Evolutionary conservation across 2,329 filamentous ascomycete genomes (phyloP).

Genomic region (Phialophora tarda): DNA sequence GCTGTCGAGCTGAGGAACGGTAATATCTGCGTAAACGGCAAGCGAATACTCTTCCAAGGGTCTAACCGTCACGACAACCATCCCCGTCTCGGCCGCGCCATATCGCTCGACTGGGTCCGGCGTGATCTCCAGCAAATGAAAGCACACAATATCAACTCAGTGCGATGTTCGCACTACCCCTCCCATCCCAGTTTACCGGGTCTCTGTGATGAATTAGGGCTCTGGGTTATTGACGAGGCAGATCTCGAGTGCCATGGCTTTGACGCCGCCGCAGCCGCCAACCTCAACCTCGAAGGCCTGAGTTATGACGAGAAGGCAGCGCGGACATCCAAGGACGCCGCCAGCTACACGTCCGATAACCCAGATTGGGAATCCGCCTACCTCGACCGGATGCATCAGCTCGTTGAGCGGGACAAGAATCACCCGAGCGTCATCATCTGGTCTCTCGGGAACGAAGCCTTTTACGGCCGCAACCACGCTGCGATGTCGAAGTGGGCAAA

Average conservation of each 20-base stretch:
- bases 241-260: constrained; percentile 49
- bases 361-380: constrained; percentile 62
- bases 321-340: constrained; percentile 36
- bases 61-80: constrained; percentile 76
- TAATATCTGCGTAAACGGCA: constrained; percentile 63
- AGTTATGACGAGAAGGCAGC: constrained; percentile 19
- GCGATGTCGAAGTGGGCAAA: constrained; percentile 71
- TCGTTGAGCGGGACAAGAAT: constrained; percentile 73
- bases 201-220: constrained; percentile 46
- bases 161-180: constrained; percentile 72
- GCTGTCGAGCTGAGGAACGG: constrained; percentile 63
- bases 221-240: constrained; percentile 48
- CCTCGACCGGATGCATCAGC: constrained; percentile 67
- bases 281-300: constrained; percentile 15
- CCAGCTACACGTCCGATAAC: constrained; percentile 44
- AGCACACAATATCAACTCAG: constrained; percentile 71
- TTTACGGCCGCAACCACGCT: constrained; percentile 70
- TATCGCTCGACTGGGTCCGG: constrained; percentile 66
- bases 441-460: constrained; percentile 75
- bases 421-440: constrained; percentile 73
- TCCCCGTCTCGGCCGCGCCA: constrained; percentile 65
- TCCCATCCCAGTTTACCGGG: constrained; percentile 51
- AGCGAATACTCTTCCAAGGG: constrained; percentile 65
- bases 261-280: constrained; percentile 9
- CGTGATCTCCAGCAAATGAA: constrained; percentile 72